phyloP scores from a whole-genome alignment of 352 stramenopile genomes.

The Phytophthora sansomeana region DNA sequence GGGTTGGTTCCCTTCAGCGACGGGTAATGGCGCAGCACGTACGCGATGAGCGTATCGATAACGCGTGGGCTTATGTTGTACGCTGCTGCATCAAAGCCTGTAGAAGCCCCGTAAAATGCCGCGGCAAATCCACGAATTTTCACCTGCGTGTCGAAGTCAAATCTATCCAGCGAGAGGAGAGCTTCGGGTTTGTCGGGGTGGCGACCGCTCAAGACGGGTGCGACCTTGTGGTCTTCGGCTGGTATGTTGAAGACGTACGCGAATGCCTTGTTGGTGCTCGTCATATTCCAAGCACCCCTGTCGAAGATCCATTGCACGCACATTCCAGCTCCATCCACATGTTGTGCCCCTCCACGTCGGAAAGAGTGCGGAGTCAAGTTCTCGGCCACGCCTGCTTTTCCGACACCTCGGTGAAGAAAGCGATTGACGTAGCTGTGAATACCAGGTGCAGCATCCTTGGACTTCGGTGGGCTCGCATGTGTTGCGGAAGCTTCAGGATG shows the following conservation, averaged over 20 bases:
- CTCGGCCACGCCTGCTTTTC: not conserved
- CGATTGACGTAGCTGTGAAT: conserved; percentile 6
- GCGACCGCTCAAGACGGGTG: not conserved
- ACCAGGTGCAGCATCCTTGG: not conserved
- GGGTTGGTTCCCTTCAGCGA: too few relatives aligned
- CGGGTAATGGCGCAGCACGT: too few relatives aligned
- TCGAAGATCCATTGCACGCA: conserved; percentile 10
- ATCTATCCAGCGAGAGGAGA: not conserved
- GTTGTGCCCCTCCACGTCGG: conserved; percentile 2
- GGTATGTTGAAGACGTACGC: conserved; percentile 4
- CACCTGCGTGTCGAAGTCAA: not conserved
- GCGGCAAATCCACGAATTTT: too few relatives aligned
- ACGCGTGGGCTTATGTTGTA: too few relatives aligned
- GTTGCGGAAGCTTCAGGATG: too few relatives aligned
- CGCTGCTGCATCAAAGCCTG: too few relatives aligned
- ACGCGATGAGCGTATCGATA: too few relatives aligned
- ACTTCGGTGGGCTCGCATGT: too few relatives aligned
- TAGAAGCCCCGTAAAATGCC: too few relatives aligned
- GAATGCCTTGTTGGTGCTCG: conserved; percentile 3
- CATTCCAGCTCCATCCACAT: conserved; percentile 5
- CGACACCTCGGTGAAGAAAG: not conserved
- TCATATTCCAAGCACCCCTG: not conserved
- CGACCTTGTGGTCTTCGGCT: conserved; percentile 2
- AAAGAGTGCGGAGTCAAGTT: conserved; percentile 4
- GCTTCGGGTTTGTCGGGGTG: not conserved